phyloP scores from a whole-genome alignment of 2,329 filamentous ascomycete genomes.

The Fusarium mundagurra region DNA sequence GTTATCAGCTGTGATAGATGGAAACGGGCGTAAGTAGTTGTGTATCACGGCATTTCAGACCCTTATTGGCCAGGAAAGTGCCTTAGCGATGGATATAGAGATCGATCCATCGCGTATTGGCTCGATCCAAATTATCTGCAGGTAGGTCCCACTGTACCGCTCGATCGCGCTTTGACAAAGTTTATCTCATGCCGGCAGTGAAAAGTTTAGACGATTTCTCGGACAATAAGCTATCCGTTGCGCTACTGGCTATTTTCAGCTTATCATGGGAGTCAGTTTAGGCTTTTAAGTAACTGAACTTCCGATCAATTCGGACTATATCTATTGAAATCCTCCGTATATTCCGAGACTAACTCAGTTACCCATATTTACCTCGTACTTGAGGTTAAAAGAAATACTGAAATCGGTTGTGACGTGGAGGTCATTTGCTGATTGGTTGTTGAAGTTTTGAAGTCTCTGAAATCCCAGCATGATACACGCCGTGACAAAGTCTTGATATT shows the following conservation, averaged over 20 bases:
- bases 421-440: neutral
- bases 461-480: rapidly evolving
- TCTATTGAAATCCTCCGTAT: neutral
- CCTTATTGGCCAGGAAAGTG: neutral
- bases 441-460: neutral
- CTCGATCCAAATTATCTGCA: neutral
- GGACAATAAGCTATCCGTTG: neutral
- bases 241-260: neutral
- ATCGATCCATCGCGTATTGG: neutral
- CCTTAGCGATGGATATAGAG: neutral
- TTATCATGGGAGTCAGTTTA: neutral
- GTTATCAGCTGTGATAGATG: neutral
- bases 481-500: rapidly evolving
- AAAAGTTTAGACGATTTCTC: neutral
- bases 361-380: neutral
- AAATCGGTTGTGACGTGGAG: too few species aligned
- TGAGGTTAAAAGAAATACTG: rapidly evolving
- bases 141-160: too few species aligned
- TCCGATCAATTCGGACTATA: neutral
- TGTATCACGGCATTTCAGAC: neutral
- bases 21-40: rapidly evolving
- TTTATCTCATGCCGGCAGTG: neutral
- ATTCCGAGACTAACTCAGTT: too few species aligned
- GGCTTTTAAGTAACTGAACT: rapidly evolving
- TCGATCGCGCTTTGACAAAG: neutral